A percentile compares a stretch with the other conserved stretches of the same genome.
Conservation (phyloP, 1,284 basidiomycete species). For the Wolfiporia cocos region DNA sequence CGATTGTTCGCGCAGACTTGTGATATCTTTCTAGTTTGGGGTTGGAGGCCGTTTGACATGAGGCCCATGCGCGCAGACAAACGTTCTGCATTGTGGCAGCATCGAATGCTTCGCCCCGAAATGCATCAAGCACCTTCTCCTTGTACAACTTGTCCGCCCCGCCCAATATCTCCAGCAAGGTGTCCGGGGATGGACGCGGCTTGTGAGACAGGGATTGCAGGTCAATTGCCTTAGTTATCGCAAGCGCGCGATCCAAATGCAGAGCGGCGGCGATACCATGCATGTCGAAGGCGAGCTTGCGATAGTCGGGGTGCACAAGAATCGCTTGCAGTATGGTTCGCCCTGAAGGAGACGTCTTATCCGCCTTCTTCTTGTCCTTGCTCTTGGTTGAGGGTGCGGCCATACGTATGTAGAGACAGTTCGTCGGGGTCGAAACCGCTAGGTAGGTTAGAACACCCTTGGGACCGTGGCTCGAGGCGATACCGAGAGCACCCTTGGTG, state of each 20-base stretch:
- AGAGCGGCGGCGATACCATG: slow-evolving; percentile 35
- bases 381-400: not conserved
- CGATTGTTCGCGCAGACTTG: not conserved
- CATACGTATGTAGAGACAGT: slow-evolving; percentile 26
- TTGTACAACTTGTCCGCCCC: slow-evolving; percentile 5
- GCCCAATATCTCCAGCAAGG: slow-evolving; percentile 5
- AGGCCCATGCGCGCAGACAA: slow-evolving; percentile 12
- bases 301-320: slow-evolving; percentile 9
- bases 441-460: slow-evolving; percentile 28
- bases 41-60: not conserved
- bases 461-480: slow-evolving; percentile 33
- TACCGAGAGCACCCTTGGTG: slow-evolving; percentile 23
- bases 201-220: too few species aligned
- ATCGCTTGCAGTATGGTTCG: slow-evolving; percentile 13
- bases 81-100: not conserved
- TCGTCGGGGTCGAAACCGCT: slow-evolving; percentile 30
- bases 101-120: slow-evolving; percentile 2
- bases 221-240: slow-evolving; percentile 40
- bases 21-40: not conserved
- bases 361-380: too few species aligned
- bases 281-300: slow-evolving; percentile 35
- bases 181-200: too few species aligned
- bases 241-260: slow-evolving; percentile 28
- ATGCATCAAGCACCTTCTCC: slow-evolving; percentile 2
- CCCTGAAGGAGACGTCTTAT: too few species aligned